Evolutionary conservation across 371 early-diverging fungal species (phyloP).

Genomic region (Amoeboaphelidium protococcarum): DNA sequence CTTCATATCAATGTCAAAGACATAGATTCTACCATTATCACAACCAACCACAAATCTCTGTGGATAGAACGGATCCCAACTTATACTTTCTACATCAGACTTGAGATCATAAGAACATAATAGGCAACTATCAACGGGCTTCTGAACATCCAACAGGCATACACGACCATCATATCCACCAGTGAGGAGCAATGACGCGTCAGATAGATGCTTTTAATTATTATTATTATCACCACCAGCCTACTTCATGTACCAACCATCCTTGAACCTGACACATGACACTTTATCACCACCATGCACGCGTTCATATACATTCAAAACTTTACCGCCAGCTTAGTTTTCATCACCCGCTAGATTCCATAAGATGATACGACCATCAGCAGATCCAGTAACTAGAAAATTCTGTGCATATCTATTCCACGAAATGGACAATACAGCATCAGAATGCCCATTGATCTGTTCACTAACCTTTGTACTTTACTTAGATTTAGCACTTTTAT

Average conservation of each 20-base stretch:
- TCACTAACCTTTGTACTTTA: too few relatives aligned
- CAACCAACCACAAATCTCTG: conserved; percentile 23
- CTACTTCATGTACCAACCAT: conserved; percentile 2
- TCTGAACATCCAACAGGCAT: conserved; percentile 58
- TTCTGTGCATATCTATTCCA: conserved; percentile 73
- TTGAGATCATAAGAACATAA: conserved; percentile 22
- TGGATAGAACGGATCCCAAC: conserved; percentile 60
- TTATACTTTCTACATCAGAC: conserved; percentile 65
- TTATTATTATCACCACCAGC: conserved; percentile 34
- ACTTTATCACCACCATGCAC: conserved; percentile 63
- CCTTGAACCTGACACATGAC: conserved; percentile 1
- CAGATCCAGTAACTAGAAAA: conserved; percentile 66
- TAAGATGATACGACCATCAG: conserved; percentile 81
- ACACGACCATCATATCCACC: conserved; percentile 70
- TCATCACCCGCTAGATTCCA: conserved; percentile 59
- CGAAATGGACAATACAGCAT: conserved; percentile 68
- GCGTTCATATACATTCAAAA: conserved; percentile 48
- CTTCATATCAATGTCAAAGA: neutral
- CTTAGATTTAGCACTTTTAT: conserved; percentile 23
- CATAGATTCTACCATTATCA: conserved; percentile 9
- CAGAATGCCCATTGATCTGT: conserved; percentile 31
- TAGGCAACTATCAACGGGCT: conserved; percentile 18
- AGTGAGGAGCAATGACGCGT: conserved; percentile 53
- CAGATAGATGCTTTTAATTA: conserved; percentile 51
- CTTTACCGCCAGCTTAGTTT: too few relatives aligned